Evolutionary conservation across 352 stramenopile genomes (phyloP).

Genomic region (Blastocystis sp.): DNA sequence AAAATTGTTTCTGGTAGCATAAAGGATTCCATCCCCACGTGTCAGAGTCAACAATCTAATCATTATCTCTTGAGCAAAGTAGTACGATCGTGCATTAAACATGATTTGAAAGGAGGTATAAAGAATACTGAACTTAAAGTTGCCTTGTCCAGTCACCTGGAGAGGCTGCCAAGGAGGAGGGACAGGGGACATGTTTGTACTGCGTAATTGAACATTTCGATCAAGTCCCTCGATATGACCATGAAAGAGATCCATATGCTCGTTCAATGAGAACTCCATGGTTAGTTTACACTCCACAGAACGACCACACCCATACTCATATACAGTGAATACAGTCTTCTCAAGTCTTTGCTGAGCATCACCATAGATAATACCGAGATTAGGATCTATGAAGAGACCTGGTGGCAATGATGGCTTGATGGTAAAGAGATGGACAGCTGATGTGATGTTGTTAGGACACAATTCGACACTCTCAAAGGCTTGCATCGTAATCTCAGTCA

Average conservation of each 20-base stretch:
- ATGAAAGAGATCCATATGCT: neutral
- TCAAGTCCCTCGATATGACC: neutral
- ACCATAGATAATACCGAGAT: neutral
- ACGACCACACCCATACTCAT: neutral
- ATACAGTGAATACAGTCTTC: neutral
- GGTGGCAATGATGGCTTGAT: neutral
- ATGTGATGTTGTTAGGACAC: neutral
- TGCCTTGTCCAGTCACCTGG: neutral
- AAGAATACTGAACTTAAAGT: neutral
- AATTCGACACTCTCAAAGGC: neutral
- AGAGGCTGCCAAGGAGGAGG: neutral
- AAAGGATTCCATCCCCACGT: neutral
- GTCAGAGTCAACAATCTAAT: neutral
- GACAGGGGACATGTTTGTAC: neutral
- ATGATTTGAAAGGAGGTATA: neutral
- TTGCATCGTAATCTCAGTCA: slow-evolving; percentile 3
- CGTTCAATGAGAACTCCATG: neutral
- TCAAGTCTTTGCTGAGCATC: neutral
- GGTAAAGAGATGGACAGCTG: neutral
- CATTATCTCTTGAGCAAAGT: neutral
- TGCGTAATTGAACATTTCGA: neutral
- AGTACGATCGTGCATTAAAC: neutral
- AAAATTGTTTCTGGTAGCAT: neutral
- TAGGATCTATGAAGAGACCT: neutral
- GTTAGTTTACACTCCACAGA: neutral